These are phyloP conservation scores for Gleditsia sinensis DNA, from an alignment of 306 rosid genomes.

Conservation along the genomic window DNA sequence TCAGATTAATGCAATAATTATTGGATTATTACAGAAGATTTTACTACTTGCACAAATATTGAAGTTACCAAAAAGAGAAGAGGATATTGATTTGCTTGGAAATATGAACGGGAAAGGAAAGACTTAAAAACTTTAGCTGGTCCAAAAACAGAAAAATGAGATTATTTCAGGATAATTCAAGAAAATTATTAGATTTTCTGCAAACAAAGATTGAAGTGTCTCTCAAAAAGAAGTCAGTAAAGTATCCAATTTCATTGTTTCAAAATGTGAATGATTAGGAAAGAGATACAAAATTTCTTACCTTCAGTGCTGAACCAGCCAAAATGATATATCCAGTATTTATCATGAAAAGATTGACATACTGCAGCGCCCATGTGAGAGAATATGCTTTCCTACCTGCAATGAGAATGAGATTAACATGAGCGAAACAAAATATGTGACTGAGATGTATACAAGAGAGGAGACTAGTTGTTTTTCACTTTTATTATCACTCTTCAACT, in stretches of 20 bases:
- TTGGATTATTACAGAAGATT: not conserved
- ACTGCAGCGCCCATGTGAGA: constrained; percentile 89
- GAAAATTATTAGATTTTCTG: not conserved
- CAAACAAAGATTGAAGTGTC: not conserved
- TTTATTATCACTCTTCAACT: not conserved
- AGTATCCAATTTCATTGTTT: not conserved
- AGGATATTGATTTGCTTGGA: not conserved
- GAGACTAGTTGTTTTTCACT: not conserved
- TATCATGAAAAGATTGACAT: constrained; percentile 93
- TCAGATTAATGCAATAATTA: constrained; percentile 15
- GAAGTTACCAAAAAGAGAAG: not conserved
- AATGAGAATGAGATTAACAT: constrained; percentile 8
- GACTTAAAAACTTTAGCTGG: not conserved
- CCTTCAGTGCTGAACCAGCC: constrained; percentile 96
- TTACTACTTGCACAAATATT: not conserved
- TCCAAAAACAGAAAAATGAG: constrained; percentile 6
- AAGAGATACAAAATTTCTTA: constrained; percentile 32
- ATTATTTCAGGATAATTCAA: not conserved
- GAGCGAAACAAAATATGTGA: not conserved
- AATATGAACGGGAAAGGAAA: not conserved
- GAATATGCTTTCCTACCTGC: constrained; percentile 80
- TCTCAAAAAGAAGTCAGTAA: not conserved
- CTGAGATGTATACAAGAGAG: not conserved
- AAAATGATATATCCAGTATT: constrained; percentile 83
- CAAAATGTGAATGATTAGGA: not conserved